phyloP scores from a whole-genome alignment of 805 yeast species.

The Metschnikowia bowlesiae region DNA sequence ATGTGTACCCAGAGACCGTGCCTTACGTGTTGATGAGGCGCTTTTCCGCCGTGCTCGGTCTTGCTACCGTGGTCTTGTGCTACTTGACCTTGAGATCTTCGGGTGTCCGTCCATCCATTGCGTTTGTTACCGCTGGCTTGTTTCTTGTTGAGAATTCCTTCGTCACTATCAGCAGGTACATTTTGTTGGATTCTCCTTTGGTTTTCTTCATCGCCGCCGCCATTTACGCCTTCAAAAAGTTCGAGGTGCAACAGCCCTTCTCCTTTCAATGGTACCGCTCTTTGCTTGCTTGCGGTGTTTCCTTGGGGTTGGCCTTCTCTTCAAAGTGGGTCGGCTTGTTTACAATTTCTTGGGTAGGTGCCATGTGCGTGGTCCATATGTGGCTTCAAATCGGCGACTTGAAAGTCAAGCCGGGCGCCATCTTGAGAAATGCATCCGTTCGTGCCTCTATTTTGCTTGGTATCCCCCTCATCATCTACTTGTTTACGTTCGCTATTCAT shows the following conservation, averaged over 20 bases:
- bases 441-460: slow-evolving; percentile 55
- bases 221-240: slow-evolving; percentile 59
- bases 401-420: slow-evolving; percentile 39
- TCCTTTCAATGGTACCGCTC: slow-evolving; percentile 53
- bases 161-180: slow-evolving; percentile 70
- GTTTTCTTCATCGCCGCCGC: slow-evolving; percentile 73
- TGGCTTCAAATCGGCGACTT: slow-evolving; percentile 76
- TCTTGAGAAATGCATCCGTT: slow-evolving; percentile 44
- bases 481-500: slow-evolving; percentile 59
- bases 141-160: slow-evolving; percentile 64
- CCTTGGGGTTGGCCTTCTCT: slow-evolving; percentile 68
- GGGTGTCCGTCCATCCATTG: slow-evolving; percentile 63
- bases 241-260: slow-evolving; percentile 63
- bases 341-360: slow-evolving; percentile 75
- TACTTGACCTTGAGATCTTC: slow-evolving; percentile 68
- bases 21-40: slow-evolving; percentile 71
- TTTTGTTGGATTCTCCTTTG: slow-evolving; percentile 71
- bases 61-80: slow-evolving; percentile 58
- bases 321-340: slow-evolving; percentile 85
- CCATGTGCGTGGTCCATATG: slow-evolving; percentile 53
- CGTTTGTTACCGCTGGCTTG: slow-evolving; percentile 52
- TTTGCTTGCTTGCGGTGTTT: slow-evolving; percentile 60
- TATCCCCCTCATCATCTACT: slow-evolving; percentile 54
- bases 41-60: slow-evolving; percentile 64
- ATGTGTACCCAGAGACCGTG: slow-evolving; percentile 48